Conservation (phyloP, 257 asterid genomes). For the Primulina tabacum region DNA sequence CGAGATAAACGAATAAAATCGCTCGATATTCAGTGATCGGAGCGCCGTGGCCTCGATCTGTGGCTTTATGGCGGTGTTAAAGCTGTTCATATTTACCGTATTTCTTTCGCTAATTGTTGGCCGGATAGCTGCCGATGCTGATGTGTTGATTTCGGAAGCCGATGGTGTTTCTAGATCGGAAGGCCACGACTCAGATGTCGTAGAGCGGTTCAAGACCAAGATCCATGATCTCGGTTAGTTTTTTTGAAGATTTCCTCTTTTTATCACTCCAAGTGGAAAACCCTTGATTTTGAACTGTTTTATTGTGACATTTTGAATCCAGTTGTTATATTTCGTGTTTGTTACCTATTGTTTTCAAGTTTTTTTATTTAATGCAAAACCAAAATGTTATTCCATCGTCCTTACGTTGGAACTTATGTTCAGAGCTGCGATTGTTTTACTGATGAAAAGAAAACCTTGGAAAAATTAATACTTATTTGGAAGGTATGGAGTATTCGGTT, state of each 20-base stretch:
- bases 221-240: constrained; percentile 68
- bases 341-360: background rate
- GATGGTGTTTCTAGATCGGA: constrained; percentile 44
- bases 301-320: background rate
- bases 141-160: constrained; percentile 29
- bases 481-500: background rate
- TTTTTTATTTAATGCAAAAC: background rate
- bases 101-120: constrained; percentile 31
- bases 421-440: background rate
- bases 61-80: constrained; percentile 19
- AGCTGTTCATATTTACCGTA: constrained; percentile 28
- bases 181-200: constrained; percentile 36
- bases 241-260: constrained; percentile 8
- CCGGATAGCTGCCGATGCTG: constrained; percentile 44
- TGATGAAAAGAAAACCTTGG: background rate
- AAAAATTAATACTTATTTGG: background rate
- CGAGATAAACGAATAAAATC: background rate
- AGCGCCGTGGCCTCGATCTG: background rate
- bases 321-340: background rate
- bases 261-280: constrained; percentile 3
- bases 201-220: constrained; percentile 56
- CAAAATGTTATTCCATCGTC: too few relatives aligned
- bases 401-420: too few relatives aligned
- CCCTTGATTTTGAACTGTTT: constrained; percentile 14
- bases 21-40: background rate